Conservation (phyloP, 1,284 basidiomycete species). For the Grifola frondosa region DNA sequence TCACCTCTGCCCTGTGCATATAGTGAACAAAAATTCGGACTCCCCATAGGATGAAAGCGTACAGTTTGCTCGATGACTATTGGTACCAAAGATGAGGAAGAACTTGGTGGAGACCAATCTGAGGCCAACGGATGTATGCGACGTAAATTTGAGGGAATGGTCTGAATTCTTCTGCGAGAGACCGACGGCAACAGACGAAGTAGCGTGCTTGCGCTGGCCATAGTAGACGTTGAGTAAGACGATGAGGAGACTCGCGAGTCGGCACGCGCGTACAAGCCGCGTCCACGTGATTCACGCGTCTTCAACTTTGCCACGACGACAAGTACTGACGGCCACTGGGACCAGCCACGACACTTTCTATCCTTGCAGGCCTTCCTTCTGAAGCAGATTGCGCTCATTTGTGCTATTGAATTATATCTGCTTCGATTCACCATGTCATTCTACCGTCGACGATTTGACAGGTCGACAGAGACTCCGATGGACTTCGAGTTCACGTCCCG, state of each 20-base stretch:
- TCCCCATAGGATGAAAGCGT: too few relatives aligned
- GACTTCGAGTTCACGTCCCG: conserved; percentile 71
- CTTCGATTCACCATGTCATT: conserved; percentile 11
- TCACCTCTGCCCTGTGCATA: conserved; percentile 87
- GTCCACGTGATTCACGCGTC: conserved; percentile 33
- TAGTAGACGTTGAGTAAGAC: not conserved
- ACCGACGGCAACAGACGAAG: conserved; percentile 5
- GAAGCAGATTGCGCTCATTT: too few relatives aligned
- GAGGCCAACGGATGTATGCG: conserved; percentile 36
- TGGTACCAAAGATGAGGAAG: conserved; percentile 57
- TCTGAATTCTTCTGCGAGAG: not conserved
- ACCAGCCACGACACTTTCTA: too few relatives aligned
- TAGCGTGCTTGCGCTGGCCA: not conserved
- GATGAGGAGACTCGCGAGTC: not conserved
- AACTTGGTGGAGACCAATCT: conserved; percentile 12
- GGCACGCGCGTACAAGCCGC: conserved; percentile 16
- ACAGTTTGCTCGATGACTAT: conserved; percentile 95
- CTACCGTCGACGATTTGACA: conserved; percentile 24
- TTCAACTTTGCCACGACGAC: conserved; percentile 3
- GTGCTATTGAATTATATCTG: too few relatives aligned
- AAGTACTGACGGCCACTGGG: too few relatives aligned
- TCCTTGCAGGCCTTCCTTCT: too few relatives aligned
- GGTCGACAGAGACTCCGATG: conserved; percentile 80
- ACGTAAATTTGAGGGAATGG: conserved; percentile 25
- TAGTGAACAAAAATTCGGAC: too few relatives aligned